Base-by-base conservation (phyloP, 1,284 basidiomycete species). In the Austroboletus olivaceoglutinosus region DNA sequence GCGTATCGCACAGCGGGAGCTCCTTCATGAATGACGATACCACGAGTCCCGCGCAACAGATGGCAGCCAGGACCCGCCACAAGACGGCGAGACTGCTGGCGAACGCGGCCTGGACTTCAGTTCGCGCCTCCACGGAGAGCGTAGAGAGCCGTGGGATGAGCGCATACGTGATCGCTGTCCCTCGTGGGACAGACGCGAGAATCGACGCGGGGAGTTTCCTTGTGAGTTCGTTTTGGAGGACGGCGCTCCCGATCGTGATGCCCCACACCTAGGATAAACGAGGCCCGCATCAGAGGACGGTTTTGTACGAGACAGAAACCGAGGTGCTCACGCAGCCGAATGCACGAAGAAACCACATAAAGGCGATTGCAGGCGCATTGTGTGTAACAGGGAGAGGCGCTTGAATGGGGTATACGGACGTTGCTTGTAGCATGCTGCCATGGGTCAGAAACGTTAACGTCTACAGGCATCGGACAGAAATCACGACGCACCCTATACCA, bases 291-390 rank as follows among this genome's bases (percentile, higher is more conserved):
- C 27, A n/a, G 21, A 23, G 8, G 15, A 21, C 12, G n/a, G 31
- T 18, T n/a, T 11, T 18, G 6, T 7, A 25, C 21, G 13, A 12
- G 8, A 21, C 7, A 9, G 15, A 9, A 31, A 37, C 19, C 7
- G 36, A 19, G 12, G n/a, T 13, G n/a, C 48, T 25, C 27, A 52
- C 49, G 18, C 29, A 8, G 2, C 60, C 59, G 33, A 71, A 70
- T 16, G 52, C 58, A 19, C 71, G 66, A 16, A 65, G 52, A 51
- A 70, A 72, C 46, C 60, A 60, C 52, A 65, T 62, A 44, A 71
- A 62, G 1, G 67, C 60, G 19, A 72, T 56, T 3, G 69, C 65
- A 23, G 58, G 54, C 12, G 70, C 70, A 47, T 69, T 72, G 34
- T 60, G 45, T 9, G 52, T 52, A 6, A 65, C 56, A 1, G 65